Base-by-base conservation (phyloP, 148 eudicot species). In the Bassia scoparia region DNA sequence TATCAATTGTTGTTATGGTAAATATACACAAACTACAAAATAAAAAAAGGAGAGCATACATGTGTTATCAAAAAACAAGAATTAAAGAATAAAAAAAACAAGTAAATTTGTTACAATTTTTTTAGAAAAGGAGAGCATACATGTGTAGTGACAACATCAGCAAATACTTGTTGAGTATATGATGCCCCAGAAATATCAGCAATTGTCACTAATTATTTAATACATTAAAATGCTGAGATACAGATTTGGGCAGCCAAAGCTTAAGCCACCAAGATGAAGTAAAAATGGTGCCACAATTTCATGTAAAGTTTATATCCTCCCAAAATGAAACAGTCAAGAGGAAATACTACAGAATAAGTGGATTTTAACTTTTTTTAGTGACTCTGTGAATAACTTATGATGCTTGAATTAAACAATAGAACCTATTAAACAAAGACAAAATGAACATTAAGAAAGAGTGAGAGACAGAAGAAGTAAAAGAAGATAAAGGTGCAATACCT, bases 141-240 rank as follows among this genome's bases (percentile, higher is more conserved):
- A 80, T 92, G 97, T 63, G 88, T 83, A 17, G 79, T 76, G 53
- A 92, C 92, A 68, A 85, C 86, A 52, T 91, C 89, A 48, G 78
- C 75, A 75, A 54, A 89, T 75, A 82, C 68, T 21, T 76, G 79
- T 78, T 86, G 79, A 62, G 86, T 89, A 71, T 85, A 89, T 2
- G 58, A 74, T 63, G 77, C 82, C 68, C 92, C 90, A n/a, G 90
- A 77, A 53, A 91, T 41, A 76, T 89, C 94, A n/a, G 20, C 24
- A 14, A 35, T 21, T 20, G 21, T 43, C 38, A 41, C 23, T 23
- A 27, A 35, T n/a, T 31, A 55, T 54, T 65, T 16, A 8, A 29
- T 66, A 66, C 33, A 41, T 62, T 29, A 14, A 13, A n/a, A 52
- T 24, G 54, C 27, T 65, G 37, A 17, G 48, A 44, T 46, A 33